Evolutionary conservation across 495 filamentous ascomycete genomes (phyloP).

Genomic region (Neurospora intermedia): DNA sequence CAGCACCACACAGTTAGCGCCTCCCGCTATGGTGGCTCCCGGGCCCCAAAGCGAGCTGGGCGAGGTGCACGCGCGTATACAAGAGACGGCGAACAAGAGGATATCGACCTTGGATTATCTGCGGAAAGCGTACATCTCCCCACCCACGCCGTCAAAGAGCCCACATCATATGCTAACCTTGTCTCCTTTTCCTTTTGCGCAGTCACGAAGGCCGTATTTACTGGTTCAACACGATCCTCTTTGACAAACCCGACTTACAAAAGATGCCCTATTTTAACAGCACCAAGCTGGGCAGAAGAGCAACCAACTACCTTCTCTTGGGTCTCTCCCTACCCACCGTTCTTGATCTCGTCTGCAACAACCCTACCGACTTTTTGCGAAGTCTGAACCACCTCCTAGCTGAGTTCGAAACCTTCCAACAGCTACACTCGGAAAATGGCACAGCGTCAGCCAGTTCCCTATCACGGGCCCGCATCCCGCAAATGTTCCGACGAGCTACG

Average conservation of each 20-base stretch:
- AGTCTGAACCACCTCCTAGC: constrained; percentile 74
- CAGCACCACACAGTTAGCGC: constrained; percentile 20
- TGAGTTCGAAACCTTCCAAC: constrained; percentile 90
- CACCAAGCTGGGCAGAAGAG: constrained; percentile 69
- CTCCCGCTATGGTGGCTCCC: constrained; percentile 19
- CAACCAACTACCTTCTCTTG: constrained; percentile 87
- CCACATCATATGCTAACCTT: constrained; percentile 7
- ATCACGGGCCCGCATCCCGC: constrained; percentile 64
- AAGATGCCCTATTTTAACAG: constrained; percentile 78
- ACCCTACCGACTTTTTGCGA: constrained; percentile 72
- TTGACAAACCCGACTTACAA: constrained; percentile 68
- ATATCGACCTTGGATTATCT: constrained; percentile 95
- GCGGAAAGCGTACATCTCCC: constrained; percentile 59
- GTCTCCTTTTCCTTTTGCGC: not conserved
- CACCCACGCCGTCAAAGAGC: not conserved
- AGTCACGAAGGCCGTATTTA: constrained; percentile 90
- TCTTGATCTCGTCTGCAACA: constrained; percentile 71
- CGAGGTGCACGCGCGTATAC: constrained; percentile 65
- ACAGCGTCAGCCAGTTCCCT: constrained; percentile 52
- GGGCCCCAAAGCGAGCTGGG: constrained; percentile 28
- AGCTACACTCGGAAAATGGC: constrained; percentile 69
- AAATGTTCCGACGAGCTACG: constrained; percentile 75
- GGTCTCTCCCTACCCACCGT: constrained; percentile 84
- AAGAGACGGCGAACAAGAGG: constrained; percentile 80
- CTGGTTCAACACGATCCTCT: constrained; percentile 95